A percentile compares a stretch with the other conserved stretches of the same genome.
phyloP scores from a whole-genome alignment of 352 stramenopile species.

The Globisporangium emineosum region DNA sequence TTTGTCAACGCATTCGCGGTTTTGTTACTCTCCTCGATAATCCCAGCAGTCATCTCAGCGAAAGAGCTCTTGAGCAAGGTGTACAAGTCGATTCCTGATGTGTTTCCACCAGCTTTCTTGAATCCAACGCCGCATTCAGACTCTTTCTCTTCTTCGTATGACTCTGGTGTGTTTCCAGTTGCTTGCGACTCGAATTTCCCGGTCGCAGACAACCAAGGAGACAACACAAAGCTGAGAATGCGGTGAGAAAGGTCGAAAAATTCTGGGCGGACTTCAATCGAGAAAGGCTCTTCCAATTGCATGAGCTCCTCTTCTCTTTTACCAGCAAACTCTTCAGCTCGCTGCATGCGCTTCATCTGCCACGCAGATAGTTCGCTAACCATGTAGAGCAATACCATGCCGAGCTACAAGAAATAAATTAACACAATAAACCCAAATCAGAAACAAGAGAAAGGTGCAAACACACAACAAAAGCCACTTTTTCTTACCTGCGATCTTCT shows the following conservation, averaged over 20 bases:
- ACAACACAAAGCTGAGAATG: slow-evolving; percentile 54
- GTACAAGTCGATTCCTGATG: slow-evolving; percentile 14
- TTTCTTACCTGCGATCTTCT: slow-evolving; percentile 66
- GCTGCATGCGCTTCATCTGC: slow-evolving; percentile 90
- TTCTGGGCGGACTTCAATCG: slow-evolving; percentile 73
- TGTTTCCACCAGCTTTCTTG: background rate
- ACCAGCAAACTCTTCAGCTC: slow-evolving; percentile 61
- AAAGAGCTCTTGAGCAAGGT: slow-evolving; percentile 19
- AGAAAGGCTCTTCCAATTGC: slow-evolving; percentile 79
- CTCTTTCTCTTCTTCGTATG: slow-evolving; percentile 25
- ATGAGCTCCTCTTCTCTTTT: slow-evolving; percentile 70
- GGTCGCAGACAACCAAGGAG: slow-evolving; percentile 40
- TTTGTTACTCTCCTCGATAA: slow-evolving; percentile 3
- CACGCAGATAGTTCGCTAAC: slow-evolving; percentile 78
- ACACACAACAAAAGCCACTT: background rate
- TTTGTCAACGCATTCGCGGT: background rate
- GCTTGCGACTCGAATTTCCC: background rate
- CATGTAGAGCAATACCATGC: slow-evolving; percentile 66
- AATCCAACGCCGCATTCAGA: slow-evolving; percentile 4
- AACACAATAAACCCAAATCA: background rate
- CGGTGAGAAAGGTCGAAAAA: slow-evolving; percentile 74
- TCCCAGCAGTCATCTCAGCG: slow-evolving; percentile 9
- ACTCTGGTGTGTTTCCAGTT: slow-evolving; percentile 11
- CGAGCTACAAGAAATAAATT: slow-evolving; percentile 39
- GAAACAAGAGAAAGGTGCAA: background rate